Base-by-base conservation (phyloP, 768 basidiomycete species). In the Agrocybe chaxingu region DNA sequence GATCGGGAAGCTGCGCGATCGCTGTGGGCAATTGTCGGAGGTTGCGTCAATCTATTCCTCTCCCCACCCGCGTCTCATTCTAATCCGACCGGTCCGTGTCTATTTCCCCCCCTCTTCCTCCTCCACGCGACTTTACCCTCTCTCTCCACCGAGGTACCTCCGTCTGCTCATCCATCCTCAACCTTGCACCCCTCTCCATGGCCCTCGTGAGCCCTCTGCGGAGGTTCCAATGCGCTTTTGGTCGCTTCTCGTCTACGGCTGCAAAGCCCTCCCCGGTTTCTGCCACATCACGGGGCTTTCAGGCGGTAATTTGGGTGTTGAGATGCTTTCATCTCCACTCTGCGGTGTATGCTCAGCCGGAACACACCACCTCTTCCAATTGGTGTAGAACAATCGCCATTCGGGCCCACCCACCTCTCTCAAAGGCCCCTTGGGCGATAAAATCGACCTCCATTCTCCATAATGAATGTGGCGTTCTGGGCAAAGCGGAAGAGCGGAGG, bases 1-100 rank as follows among this genome's bases (percentile, higher is more conserved):
- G 57, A 55, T 58, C 53, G 46, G 19, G 40, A 45, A 37, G 16
- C 44, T 33, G 7, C 42, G 38, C 40, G 47, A 40, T 42, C 40
- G 45, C 38, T 31, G 52, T 57, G 62, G 63, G 13, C 62, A 55
- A 63, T 63, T 57, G 57, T 59, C 62, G 62, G 64, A 60, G 12
- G 36, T 48, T 55, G 32, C 50, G 48, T 53, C 40, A 47, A 40
- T 51, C 54, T 57, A 44, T 54, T 40, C 49, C 48, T 46, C 44
- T 40, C 48, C 40, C 50, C 34, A 4, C 47, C 33, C 42, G 54
- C 35, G 42, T 45, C 19, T 37, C 42, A 40, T 16, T 45, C 13
- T 13, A 29, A 39, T 16, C 34, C 42, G 35, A 35, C 46, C 57
- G 57, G 54, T 56, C 54, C 57, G 54, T 46, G 19, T 18, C 49